Percentiles rank a stretch among this genome's conserved stretches.
Conservation (phyloP, 257 asterid genomes). For the Gentiana macrophylla region DNA sequence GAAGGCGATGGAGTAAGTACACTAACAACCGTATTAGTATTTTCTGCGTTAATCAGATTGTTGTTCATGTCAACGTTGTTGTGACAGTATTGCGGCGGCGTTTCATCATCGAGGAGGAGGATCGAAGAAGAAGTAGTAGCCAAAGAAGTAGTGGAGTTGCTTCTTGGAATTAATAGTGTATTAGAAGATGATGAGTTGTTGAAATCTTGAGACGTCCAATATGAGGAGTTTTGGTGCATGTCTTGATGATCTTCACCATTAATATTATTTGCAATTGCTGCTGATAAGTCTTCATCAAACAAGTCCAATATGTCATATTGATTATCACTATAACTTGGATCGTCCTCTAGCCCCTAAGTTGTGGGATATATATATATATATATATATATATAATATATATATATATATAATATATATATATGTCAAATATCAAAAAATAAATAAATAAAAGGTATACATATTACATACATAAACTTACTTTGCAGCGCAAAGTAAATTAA, state of each 20-base stretch:
- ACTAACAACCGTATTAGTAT: too few relatives aligned
- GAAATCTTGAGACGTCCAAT: not conserved
- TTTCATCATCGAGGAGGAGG: not conserved
- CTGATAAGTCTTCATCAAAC: slow-evolving; percentile 3
- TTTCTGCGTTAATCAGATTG: not conserved
- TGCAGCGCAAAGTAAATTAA: too few relatives aligned
- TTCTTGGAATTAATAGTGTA: not conserved
- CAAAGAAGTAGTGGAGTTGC: not conserved
- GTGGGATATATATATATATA: too few relatives aligned
- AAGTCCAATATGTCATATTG: slow-evolving; percentile 7
- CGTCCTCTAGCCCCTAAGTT: slow-evolving; percentile 9
- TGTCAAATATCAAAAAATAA: too few relatives aligned
- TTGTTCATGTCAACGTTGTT: not conserved
- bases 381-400: too few relatives aligned
- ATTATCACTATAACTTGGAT: not conserved
- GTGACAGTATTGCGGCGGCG: too few relatives aligned
- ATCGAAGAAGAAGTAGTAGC: not conserved
- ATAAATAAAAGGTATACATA: too few relatives aligned
- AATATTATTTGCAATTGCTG: not conserved
- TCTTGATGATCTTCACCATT: not conserved
- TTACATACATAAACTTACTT: too few relatives aligned
- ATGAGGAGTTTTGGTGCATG: not conserved
- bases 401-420: too few relatives aligned
- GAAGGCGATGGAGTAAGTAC: slow-evolving; percentile 8
- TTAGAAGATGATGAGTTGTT: not conserved